Evolutionary conservation across 768 basidiomycete genomes (phyloP).

Genomic region (Serendipita sp.): DNA sequence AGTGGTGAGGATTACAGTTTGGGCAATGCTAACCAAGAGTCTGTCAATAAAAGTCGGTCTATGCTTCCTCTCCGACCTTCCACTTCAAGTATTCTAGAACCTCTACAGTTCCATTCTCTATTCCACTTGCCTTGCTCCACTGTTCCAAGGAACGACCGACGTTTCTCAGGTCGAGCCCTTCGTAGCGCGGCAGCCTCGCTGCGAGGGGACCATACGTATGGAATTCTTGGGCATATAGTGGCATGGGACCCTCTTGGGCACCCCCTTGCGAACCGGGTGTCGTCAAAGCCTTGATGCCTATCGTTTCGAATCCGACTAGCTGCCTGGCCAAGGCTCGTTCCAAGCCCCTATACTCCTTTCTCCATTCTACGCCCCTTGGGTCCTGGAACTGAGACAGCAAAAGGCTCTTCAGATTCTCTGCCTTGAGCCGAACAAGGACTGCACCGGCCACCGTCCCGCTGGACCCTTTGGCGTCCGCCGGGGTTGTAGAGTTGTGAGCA

Average conservation of each 20-base stretch:
- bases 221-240: slow-evolving; percentile 58
- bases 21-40: too few relatives aligned
- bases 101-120: slow-evolving; percentile 21
- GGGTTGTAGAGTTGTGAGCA: slow-evolving; percentile 11
- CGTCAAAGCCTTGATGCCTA: slow-evolving; percentile 23
- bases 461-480: slow-evolving; percentile 31
- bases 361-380: slow-evolving; percentile 18
- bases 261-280: slow-evolving; percentile 16
- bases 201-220: slow-evolving; percentile 19
- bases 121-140: slow-evolving; percentile 40
- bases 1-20: too few relatives aligned
- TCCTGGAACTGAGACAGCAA: slow-evolving; percentile 33
- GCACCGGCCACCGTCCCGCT: slow-evolving; percentile 44
- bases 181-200: slow-evolving; percentile 10
- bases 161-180: slow-evolving; percentile 13
- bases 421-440: slow-evolving; percentile 25
- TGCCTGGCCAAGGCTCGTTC: slow-evolving; percentile 70
- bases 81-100: slow-evolving; percentile 19
- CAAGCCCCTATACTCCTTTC: slow-evolving; percentile 34
- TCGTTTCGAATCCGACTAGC: slow-evolving; percentile 66
- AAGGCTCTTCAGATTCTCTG: slow-evolving; percentile 28
- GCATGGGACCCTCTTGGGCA: slow-evolving; percentile 26
- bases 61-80: slow-evolving; percentile 23
- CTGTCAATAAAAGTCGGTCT: not conserved
- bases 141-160: slow-evolving; percentile 26